Evolutionary conservation across 2,329 filamentous ascomycete species (phyloP).

Genomic region (Epicoccum nigrum): DNA sequence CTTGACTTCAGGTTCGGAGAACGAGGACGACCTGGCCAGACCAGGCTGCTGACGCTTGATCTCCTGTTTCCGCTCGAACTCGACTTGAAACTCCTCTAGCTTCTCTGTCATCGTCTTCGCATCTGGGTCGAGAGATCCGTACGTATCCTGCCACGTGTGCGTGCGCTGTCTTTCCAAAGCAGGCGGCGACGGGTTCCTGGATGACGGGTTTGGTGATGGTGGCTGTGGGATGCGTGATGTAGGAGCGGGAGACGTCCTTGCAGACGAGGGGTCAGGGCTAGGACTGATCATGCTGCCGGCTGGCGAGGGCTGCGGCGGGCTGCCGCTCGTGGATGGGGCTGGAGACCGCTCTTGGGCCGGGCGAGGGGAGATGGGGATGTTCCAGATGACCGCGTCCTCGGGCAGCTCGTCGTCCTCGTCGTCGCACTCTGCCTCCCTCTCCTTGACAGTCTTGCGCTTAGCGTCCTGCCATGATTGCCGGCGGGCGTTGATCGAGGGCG

Average conservation of each 20-base stretch:
- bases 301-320: slow-evolving; percentile 35
- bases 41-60: slow-evolving; percentile 57
- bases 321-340: slow-evolving; percentile 40
- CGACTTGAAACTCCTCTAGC: slow-evolving; percentile 77
- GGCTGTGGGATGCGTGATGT: slow-evolving; percentile 26
- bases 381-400: slow-evolving; percentile 78
- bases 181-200: slow-evolving; percentile 30
- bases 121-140: slow-evolving; percentile 72
- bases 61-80: slow-evolving; percentile 61
- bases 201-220: slow-evolving; percentile 27
- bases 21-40: slow-evolving; percentile 39
- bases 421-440: slow-evolving; percentile 80
- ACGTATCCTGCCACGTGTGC: slow-evolving; percentile 76
- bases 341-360: slow-evolving; percentile 47
- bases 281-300: slow-evolving; percentile 24
- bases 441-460: slow-evolving; percentile 67
- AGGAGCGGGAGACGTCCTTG: slow-evolving; percentile 37
- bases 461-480: slow-evolving; percentile 70
- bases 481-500: slow-evolving; percentile 40
- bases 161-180: slow-evolving; percentile 59
- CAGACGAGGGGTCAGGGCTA: slow-evolving; percentile 26
- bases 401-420: slow-evolving; percentile 75
- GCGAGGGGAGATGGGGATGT: slow-evolving; percentile 77
- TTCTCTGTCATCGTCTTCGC: slow-evolving; percentile 77
- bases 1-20: slow-evolving; percentile 47